phyloP scores from a whole-genome alignment of 306 rosid genomes.

The Trifolium repens region DNA sequence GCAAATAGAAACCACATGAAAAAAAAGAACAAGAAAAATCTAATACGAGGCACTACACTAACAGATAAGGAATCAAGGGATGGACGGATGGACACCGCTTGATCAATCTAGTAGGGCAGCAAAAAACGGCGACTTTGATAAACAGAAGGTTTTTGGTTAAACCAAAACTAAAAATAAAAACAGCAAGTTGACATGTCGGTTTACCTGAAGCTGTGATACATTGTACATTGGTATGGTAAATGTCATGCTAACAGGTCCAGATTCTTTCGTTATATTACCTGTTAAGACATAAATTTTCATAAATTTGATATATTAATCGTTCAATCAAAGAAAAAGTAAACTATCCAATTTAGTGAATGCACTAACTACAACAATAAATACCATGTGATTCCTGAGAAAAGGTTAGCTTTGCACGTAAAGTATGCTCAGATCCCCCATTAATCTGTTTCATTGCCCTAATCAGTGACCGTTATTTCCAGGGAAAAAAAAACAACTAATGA shows the following conservation, averaged over 20 bases:
- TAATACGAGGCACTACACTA: conserved; percentile 15
- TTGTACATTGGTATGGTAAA: conserved; percentile 88
- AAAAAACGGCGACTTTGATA: background rate
- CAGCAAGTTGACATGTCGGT: conserved; percentile 24
- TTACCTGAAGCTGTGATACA: conserved; percentile 80
- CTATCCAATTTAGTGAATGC: conserved; percentile 26
- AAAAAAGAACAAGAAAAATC: conserved; percentile 28
- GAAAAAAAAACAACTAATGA: conserved; percentile 10
- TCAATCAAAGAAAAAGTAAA: conserved; percentile 25
- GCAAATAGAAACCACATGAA: conserved; percentile 11
- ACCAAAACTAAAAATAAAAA: conserved; percentile 27
- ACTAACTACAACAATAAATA: conserved; percentile 40
- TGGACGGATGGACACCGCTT: conserved; percentile 10
- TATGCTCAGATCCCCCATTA: conserved; percentile 77
- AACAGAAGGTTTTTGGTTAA: conserved; percentile 20
- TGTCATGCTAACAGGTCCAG: conserved; percentile 90
- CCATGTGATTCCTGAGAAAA: conserved; percentile 75
- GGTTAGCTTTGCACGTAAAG: conserved; percentile 80
- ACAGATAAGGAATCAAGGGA: conserved; percentile 6
- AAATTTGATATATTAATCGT: conserved; percentile 32
- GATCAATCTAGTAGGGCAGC: conserved; percentile 29
- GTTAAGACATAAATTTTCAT: conserved; percentile 42
- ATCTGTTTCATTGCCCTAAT: conserved; percentile 60
- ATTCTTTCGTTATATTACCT: conserved; percentile 81
- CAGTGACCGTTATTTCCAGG: conserved; percentile 42